Conservation (phyloP, 2,329 filamentous ascomycete species). For the Gnomoniopsis sp. region DNA sequence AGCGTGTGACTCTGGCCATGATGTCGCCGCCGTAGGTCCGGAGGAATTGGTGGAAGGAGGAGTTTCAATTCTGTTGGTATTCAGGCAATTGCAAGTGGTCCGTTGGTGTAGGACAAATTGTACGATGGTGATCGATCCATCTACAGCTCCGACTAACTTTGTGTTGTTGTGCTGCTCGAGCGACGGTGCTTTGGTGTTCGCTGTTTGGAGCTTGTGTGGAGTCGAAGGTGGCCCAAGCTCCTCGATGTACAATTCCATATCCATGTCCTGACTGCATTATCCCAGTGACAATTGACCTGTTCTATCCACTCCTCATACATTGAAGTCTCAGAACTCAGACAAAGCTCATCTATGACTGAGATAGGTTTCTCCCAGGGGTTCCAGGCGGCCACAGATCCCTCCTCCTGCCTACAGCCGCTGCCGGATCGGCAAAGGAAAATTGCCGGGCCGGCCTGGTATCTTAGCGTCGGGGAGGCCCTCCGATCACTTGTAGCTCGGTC, state of each 20-base stretch:
- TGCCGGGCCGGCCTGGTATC: neutral
- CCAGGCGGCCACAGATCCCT: too few relatives aligned
- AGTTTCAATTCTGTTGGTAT: neutral
- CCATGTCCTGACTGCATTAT: neutral
- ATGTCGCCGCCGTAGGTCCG: neutral
- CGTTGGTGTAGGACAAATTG: neutral
- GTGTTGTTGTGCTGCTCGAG: neutral
- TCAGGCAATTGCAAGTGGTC: neutral
- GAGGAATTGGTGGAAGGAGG: neutral
- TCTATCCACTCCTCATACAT: too few relatives aligned
- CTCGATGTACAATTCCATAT: neutral
- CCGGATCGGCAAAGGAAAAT: too few relatives aligned
- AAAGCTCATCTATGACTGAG: too few relatives aligned
- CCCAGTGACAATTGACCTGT: neutral
- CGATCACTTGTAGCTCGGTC: neutral
- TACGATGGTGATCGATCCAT: neutral
- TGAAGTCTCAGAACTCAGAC: too few relatives aligned
- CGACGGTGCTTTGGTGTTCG: neutral
- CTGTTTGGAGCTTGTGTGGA: neutral
- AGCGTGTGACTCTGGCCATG: slow-evolving; percentile 4
- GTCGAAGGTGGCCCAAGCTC: neutral
- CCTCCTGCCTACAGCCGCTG: too few relatives aligned
- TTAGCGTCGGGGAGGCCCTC: neutral
- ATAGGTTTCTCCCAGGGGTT: too few relatives aligned
- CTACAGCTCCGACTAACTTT: neutral